Conservation (phyloP, 306 rosid species). For the Gleditsia sinensis region DNA sequence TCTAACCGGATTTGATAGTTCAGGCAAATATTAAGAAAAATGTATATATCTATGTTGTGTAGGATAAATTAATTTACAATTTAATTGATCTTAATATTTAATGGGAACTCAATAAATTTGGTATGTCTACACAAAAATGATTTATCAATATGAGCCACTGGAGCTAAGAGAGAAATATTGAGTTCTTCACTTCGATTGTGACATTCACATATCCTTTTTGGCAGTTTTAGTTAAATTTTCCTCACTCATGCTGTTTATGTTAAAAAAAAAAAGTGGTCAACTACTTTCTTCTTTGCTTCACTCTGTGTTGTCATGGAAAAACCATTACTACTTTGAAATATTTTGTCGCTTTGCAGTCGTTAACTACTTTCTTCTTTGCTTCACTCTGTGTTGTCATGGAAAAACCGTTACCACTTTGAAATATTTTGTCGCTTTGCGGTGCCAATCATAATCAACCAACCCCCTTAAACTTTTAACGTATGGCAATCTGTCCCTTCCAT, state of each 20-base stretch:
- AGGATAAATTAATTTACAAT: not conserved
- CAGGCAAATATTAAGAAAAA: not conserved
- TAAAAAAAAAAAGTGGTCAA: not conserved
- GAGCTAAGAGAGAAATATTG: not conserved
- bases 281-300: not conserved
- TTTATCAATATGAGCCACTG: not conserved
- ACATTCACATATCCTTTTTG: not conserved
- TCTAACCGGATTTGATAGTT: not conserved
- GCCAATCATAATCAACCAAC: not conserved
- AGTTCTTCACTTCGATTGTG: not conserved
- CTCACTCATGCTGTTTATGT: not conserved
- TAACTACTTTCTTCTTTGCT: not conserved
- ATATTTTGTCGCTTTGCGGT: not conserved
- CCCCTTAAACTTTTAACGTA: not conserved
- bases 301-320: not conserved
- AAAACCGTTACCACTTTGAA: not conserved
- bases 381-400: not conserved
- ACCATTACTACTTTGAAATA: not conserved
- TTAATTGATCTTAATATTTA: not conserved
- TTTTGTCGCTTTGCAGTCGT: constrained; percentile 3
- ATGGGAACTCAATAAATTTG: not conserved
- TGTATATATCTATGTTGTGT: not conserved
- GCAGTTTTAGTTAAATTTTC: not conserved
- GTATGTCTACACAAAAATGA: not conserved
- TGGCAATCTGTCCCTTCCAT: not conserved